These are phyloP conservation scores for Xylaria venustula DNA, from an alignment of 495 filamentous ascomycete genomes.

Conservation along the genomic window DNA sequence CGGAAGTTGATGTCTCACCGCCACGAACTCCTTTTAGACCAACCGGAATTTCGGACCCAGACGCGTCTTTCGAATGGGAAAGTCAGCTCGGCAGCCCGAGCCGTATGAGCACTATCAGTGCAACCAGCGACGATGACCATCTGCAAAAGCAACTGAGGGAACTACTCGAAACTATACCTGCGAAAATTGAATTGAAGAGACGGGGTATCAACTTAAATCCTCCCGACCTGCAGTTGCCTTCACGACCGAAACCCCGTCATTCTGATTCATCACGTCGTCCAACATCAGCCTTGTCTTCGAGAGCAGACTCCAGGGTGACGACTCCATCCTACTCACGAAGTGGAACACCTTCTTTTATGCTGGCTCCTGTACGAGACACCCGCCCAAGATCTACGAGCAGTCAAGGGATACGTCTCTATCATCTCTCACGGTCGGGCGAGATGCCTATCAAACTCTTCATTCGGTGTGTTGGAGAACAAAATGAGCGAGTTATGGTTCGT, in stretches of 20 bases:
- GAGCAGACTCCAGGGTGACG: conserved; percentile 24
- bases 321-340: conserved; percentile 44
- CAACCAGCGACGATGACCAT: conserved; percentile 53
- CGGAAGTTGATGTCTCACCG: conserved; percentile 22
- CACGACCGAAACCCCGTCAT: conserved; percentile 32
- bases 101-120: conserved; percentile 28
- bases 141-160: conserved; percentile 84
- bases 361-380: conserved; percentile 53
- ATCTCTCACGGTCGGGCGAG: conserved; percentile 80
- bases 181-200: conserved; percentile 71
- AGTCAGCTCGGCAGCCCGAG: conserved; percentile 31
- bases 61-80: conserved; percentile 35
- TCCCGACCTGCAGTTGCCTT: conserved; percentile 45
- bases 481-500: conserved; percentile 95
- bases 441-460: conserved; percentile 91
- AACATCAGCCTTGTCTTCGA: conserved; percentile 41
- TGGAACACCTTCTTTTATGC: conserved; percentile 66
- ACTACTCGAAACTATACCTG: conserved; percentile 77
- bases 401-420: conserved; percentile 83
- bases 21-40: conserved; percentile 23
- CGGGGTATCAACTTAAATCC: conserved; percentile 48
- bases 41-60: conserved; percentile 27
- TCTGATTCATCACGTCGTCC: conserved; percentile 38
- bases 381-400: conserved; percentile 48
- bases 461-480: conserved; percentile 81